Evolutionary conservation across 305 asterid species (phyloP), one percentile per base, ranked within the genome.

Genomic region (Fraxinus angustifolia): DNA sequence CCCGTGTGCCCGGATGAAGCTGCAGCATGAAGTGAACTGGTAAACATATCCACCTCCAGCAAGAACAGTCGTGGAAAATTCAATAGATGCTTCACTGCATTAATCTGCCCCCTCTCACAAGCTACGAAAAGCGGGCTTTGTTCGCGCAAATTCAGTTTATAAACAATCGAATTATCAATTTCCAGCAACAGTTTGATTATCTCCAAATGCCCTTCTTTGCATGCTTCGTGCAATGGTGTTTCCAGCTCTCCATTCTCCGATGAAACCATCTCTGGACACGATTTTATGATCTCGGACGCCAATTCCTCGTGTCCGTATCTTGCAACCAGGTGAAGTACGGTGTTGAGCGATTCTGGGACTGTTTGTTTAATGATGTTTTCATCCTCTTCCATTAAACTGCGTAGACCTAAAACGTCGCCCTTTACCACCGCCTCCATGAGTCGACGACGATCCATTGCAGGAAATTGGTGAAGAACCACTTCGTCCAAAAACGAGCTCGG

Each of bases 1-100:
- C 92, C 93, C 38, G 87, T 75, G 50, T 84, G 53, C 2, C 91
- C 91, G 1, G 88, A 77, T 1, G 91, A 84, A 82, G 90, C 89
- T 33, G 90, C 93, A 79, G 79, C 83, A 68, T 90, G 93, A 0
- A 90, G 87, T 6, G 90, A 88, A 83, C 62, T 85, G 6, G 76
- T 78, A 0, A 8, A 72, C 84, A 45, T 34, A 73, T 90, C 91
- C 17, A 88, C 17, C 70, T 90, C 93, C 36, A 84, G 80, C 86
- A 84, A 77, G 14, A 87, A 60, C 38, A 87, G 72, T 74, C 12
- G 40, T 0, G 79, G 84, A 12, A 79, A 82, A 0, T 23, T 16
- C 3, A 79, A 10, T 67, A 90, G 75, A 76, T 85, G 35, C 45
- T 38, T 84, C 8, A 84, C 93, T 8, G 86, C 85, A n/a, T 75